Evolutionary conservation across 306 rosid species (phyloP).

Genomic region (Cicer arietinum): DNA sequence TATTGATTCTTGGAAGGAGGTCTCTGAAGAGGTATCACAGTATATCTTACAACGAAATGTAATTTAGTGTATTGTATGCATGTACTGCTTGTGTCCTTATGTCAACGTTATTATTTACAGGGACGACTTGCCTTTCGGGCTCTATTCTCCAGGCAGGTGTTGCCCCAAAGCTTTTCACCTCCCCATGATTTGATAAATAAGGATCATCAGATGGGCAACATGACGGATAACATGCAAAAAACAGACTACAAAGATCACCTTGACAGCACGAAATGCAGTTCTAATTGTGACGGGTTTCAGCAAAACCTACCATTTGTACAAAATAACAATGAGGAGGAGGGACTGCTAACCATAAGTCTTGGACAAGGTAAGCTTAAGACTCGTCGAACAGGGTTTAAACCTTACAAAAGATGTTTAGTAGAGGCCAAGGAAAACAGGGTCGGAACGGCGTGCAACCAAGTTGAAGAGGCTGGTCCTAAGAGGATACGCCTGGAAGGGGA

Average conservation of each 20-base stretch:
- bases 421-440: slow-evolving; percentile 73
- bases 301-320: slow-evolving; percentile 42
- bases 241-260: slow-evolving; percentile 49
- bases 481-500: slow-evolving; percentile 75
- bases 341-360: slow-evolving; percentile 71
- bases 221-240: slow-evolving; percentile 46
- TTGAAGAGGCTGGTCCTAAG: slow-evolving; percentile 77
- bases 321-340: slow-evolving; percentile 58
- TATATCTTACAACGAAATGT: slow-evolving; percentile 25
- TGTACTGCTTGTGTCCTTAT: slow-evolving; percentile 47
- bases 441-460: slow-evolving; percentile 57
- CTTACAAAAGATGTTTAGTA: slow-evolving; percentile 87
- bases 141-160: slow-evolving; percentile 77
- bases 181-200: slow-evolving; percentile 52
- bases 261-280: slow-evolving; percentile 51
- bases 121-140: slow-evolving; percentile 92
- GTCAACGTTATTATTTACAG: slow-evolving; percentile 50
- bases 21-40: slow-evolving; percentile 81
- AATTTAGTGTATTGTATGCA: slow-evolving; percentile 20
- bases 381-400: slow-evolving; percentile 88
- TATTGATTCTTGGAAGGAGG: slow-evolving; percentile 89
- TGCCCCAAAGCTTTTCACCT: slow-evolving; percentile 96
- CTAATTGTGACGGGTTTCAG: slow-evolving; percentile 46
- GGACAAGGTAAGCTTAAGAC: slow-evolving; percentile 70
- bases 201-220: slow-evolving; percentile 48